Evolutionary conservation across 352 stramenopile species (phyloP).

Genomic region (Phytophthora aleatoria): DNA sequence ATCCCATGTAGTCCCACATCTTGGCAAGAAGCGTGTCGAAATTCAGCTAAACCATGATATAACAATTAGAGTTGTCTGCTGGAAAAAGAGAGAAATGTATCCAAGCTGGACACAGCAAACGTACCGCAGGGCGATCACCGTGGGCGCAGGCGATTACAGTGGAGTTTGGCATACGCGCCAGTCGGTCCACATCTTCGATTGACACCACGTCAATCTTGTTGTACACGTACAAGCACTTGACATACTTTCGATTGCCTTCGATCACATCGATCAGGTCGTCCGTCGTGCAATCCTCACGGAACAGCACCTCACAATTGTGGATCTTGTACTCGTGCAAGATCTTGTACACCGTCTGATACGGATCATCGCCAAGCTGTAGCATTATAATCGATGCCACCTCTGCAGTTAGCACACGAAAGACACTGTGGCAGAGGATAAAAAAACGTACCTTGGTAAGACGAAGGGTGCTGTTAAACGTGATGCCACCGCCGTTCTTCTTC

Average conservation of each 20-base stretch:
- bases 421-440: not conserved
- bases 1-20: conserved; percentile 92
- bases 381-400: conserved; percentile 2
- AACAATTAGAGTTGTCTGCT: conserved; percentile 4
- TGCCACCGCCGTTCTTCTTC: conserved; percentile 94
- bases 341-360: conserved; percentile 90
- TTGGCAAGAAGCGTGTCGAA: conserved; percentile 93
- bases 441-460: conserved; percentile 92
- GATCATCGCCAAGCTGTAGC: conserved; percentile 78
- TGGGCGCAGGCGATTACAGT: conserved; percentile 95
- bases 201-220: conserved; percentile 99
- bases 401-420: conserved; percentile 5
- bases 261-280: conserved; percentile 99
- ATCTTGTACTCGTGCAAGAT: conserved; percentile 98
- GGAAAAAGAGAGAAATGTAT: not conserved
- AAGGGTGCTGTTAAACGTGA: conserved; percentile 97
- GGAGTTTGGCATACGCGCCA: conserved; percentile 96
- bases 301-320: conserved; percentile 97
- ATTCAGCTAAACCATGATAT: conserved; percentile 89
- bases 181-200: conserved; percentile 98
- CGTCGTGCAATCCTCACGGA: conserved; percentile 96
- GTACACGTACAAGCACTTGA: conserved; percentile 99
- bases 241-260: conserved; percentile 99
- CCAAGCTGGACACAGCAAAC: not conserved
- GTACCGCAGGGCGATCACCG: conserved; percentile 69